Conservation (phyloP, 768 basidiomycete species). For the Leccinum imitatum region DNA sequence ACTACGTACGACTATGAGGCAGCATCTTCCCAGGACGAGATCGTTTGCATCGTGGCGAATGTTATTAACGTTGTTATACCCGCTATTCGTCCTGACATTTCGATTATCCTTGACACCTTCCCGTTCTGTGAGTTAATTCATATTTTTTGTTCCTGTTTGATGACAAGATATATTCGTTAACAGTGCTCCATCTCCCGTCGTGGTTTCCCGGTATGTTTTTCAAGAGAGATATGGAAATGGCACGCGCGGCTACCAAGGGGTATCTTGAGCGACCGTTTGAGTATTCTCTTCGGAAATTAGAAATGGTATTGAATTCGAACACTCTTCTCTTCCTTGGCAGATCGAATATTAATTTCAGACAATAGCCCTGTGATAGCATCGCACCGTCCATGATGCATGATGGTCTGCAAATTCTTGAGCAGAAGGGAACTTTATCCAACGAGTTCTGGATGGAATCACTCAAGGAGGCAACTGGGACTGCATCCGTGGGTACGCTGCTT, state of each 20-base stretch:
- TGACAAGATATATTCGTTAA: neutral
- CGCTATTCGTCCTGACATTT: neutral
- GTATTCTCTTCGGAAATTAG: no score
- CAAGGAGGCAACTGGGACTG: neutral
- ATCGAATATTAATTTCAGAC: no score
- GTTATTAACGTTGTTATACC: neutral
- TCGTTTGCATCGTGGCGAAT: neutral
- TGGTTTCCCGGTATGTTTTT: neutral
- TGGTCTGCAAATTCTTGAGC: neutral
- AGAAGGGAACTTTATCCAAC: neutral
- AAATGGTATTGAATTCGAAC: no score
- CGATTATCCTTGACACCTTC: neutral
- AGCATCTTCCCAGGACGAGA: neutral
- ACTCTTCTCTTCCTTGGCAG: no score
- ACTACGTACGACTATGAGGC: neutral
- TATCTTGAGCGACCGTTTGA: no score
- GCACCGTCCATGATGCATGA: neutral
- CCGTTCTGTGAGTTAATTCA: neutral
- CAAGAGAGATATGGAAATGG: neutral
- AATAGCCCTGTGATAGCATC: neutral
- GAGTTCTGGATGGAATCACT: neutral
- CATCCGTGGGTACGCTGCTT: neutral
- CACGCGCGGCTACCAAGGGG: no score
- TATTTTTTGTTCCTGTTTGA: neutral
- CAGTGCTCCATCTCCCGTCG: neutral